Base-by-base conservation (phyloP, 164 flowering plant species). In the Berberis vulgaris region DNA sequence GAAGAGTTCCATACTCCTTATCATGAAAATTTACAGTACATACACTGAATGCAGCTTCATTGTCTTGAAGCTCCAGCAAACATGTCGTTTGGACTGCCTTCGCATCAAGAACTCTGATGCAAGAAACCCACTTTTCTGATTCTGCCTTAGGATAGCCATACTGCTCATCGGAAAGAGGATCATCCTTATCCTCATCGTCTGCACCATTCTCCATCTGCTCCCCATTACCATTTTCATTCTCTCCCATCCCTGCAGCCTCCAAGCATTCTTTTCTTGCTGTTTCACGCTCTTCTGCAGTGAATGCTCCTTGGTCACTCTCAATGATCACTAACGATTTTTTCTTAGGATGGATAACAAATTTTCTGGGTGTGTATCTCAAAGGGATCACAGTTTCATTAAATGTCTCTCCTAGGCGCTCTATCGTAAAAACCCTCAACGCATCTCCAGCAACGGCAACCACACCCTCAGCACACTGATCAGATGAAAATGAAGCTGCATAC, bases 391-490 rank as follows among this genome's bases (percentile, higher is more conserved):
- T 95, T 78, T 95, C 97, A 73, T 95, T 95, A 49, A 95, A 95
- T 26, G 97, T 86, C 70, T 95, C 99, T 57, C 99, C 99, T 43
- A 95, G 73, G 46, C 97, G 75, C 67, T 95, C 97, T 67, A 95
- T 88, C 0, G 96, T 88, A 64, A 95, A 95, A 71, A 95, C 84
- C 71, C 97, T 82, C 73, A 95, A 73, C 6, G 96, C 96, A 77
- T 85, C 86, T 54, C 97, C 99, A 58, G 99, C 97, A 65, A 91
- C 99, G 78, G 99, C 76, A 56, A 95, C 99, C 5, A 95, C 97
- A 82, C 99, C 99, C 80, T 95, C 97, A 3, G 89, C 86, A 82
- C 99, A 95, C 77, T 95, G 99, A 76, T 95, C 99, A 56, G 99
- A 91, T 61, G 97, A 83, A 75, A 95, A 95, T 0, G 99, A 91